Evolutionary conservation across 495 filamentous ascomycete species (phyloP).

Genomic region (Lindgomyces ingoldianus): DNA sequence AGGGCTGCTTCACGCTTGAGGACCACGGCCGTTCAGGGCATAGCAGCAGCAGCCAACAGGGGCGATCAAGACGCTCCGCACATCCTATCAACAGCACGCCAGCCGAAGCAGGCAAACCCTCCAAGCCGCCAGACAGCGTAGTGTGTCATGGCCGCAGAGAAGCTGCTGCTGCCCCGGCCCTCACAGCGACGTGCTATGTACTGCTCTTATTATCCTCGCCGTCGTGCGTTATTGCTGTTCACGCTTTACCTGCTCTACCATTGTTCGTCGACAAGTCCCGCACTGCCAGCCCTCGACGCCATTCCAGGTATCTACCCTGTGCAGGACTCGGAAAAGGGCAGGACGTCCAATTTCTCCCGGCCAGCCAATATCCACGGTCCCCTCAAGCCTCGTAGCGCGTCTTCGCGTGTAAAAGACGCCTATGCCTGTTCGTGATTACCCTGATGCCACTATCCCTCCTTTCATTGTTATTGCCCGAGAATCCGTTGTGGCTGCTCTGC

Average conservation of each 20-base stretch:
- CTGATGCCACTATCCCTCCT: conserved; percentile 15
- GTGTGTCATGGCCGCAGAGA: conserved; percentile 33
- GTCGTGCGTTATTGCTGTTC: not conserved
- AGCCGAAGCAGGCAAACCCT: conserved; percentile 28
- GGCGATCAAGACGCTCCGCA: conserved; percentile 19
- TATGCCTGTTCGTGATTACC: conserved; percentile 14
- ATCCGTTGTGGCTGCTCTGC: conserved; percentile 10
- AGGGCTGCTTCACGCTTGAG: conserved; percentile 26
- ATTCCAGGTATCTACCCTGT: not conserved
- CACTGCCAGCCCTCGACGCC: not conserved
- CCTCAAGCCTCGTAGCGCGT: conserved; percentile 5
- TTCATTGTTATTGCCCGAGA: not conserved
- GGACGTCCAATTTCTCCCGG: not conserved
- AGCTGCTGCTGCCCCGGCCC: conserved; percentile 10
- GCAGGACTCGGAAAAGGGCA: not conserved
- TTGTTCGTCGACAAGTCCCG: not conserved
- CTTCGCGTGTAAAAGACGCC: conserved; percentile 11
- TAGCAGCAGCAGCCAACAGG: conserved; percentile 17
- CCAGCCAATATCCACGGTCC: conserved; percentile 1
- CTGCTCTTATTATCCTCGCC: not conserved
- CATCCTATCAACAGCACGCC: conserved; percentile 2
- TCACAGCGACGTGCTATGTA: not conserved
- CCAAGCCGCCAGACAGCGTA: conserved; percentile 28
- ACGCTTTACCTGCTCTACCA: not conserved
- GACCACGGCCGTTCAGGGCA: not conserved